Evolutionary conservation across 169 alveolate species (phyloP).

Genomic region (Plasmodium relictum): DNA sequence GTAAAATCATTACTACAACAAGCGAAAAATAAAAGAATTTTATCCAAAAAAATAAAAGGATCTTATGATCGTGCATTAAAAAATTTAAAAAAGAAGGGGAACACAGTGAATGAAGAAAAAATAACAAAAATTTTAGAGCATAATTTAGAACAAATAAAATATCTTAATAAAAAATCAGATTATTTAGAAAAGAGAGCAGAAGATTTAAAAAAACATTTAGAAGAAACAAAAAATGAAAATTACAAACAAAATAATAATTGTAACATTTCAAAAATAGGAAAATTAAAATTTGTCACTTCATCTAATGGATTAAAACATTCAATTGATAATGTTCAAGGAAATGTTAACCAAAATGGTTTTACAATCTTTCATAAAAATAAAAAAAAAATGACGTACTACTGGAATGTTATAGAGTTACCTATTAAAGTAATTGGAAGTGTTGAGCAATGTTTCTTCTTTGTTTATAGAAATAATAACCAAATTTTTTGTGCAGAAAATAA

Average conservation of each 20-base stretch:
- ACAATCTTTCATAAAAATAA: slow-evolving; percentile 62
- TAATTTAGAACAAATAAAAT: slow-evolving; percentile 66
- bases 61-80: slow-evolving; percentile 69
- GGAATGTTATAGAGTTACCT: slow-evolving; percentile 65
- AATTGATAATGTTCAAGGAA: slow-evolving; percentile 56
- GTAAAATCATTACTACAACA: slow-evolving; percentile 41
- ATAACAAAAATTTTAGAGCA: slow-evolving; percentile 43
- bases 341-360: slow-evolving; percentile 53
- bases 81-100: slow-evolving; percentile 25
- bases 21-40: slow-evolving; percentile 45
- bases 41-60: slow-evolving; percentile 51
- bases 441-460: slow-evolving; percentile 53
- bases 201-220: slow-evolving; percentile 45
- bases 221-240: not conserved
- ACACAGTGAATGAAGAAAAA: slow-evolving; percentile 34
- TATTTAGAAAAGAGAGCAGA: slow-evolving; percentile 59
- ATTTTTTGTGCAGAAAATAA: slow-evolving; percentile 66
- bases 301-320: slow-evolving; percentile 70
- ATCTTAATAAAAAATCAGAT: slow-evolving; percentile 44
- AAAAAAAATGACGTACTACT: slow-evolving; percentile 60
- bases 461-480: slow-evolving; percentile 63
- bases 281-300: slow-evolving; percentile 60
- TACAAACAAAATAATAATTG: slow-evolving; percentile 34
- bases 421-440: slow-evolving; percentile 69
- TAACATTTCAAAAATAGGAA: slow-evolving; percentile 52